Conservation (phyloP, 2,329 filamentous ascomycete genomes). For the Diaporthe vexans region DNA sequence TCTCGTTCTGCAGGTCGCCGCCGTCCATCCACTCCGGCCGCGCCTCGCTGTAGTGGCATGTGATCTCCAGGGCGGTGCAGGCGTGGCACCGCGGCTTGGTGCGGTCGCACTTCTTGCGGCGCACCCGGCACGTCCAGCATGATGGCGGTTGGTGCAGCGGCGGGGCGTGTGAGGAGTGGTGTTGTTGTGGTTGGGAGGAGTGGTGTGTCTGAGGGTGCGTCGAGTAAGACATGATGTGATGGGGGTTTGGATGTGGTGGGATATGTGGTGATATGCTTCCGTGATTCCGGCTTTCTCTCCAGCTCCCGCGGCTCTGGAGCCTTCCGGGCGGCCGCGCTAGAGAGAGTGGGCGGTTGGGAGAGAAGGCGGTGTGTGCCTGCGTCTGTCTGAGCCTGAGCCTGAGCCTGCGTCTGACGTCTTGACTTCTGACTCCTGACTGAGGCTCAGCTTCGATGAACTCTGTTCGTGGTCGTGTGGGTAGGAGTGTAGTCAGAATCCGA, state of each 20-base stretch:
- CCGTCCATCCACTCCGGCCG: slow-evolving; percentile 53
- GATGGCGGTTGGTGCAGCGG: slow-evolving; percentile 39
- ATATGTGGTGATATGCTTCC: neutral
- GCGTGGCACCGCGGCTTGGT: slow-evolving; percentile 50
- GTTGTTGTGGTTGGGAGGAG: neutral
- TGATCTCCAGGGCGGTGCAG: slow-evolving; percentile 53
- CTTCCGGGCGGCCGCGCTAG: slow-evolving; percentile 4
- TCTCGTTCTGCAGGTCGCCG: slow-evolving; percentile 49
- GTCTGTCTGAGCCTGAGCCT: neutral
- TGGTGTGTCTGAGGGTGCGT: neutral
- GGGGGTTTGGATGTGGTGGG: neutral
- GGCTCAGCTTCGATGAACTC: slow-evolving; percentile 18
- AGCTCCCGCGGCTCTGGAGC: slow-evolving; percentile 23
- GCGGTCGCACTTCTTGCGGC: slow-evolving; percentile 49
- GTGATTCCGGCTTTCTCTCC: neutral
- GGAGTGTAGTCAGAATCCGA: neutral
- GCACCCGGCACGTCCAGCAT: slow-evolving; percentile 56
- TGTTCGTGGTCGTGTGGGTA: neutral
- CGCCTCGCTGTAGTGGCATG: slow-evolving; percentile 51
- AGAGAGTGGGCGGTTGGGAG: neutral
- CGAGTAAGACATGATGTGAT: slow-evolving; percentile 31
- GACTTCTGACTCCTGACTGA: neutral
- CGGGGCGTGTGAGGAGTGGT: neutral
- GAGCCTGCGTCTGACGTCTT: neutral
- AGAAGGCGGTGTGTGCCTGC: neutral